phyloP scores from a whole-genome alignment of 345 rosid species.

The Anacardium occidentale region DNA sequence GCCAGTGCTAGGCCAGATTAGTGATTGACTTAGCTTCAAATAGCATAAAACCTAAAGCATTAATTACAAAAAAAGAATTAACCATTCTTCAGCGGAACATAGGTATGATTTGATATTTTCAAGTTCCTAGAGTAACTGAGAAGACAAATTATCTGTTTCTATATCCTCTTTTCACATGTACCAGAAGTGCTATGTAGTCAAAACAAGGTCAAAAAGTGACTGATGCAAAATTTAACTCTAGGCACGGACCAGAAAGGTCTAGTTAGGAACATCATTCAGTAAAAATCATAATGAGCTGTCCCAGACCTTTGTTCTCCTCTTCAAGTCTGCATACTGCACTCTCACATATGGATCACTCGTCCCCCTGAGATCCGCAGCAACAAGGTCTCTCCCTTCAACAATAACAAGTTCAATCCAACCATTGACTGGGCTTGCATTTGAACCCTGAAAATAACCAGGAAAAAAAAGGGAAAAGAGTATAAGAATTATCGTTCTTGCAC shows the following conservation, averaged over 20 bases:
- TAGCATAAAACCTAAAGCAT: no score
- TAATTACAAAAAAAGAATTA: no score
- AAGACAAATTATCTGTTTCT: not conserved
- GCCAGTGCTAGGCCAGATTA: not conserved
- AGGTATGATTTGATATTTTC: no score
- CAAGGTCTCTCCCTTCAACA: slow-evolving; percentile 80
- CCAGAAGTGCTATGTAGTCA: not conserved
- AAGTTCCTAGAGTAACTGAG: not conserved
- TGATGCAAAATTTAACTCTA: no score
- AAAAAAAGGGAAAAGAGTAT: slow-evolving; percentile 11
- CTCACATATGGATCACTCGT: slow-evolving; percentile 98
- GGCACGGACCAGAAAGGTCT: not conserved
- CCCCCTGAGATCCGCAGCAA: slow-evolving; percentile 94
- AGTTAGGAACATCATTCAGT: not conserved
- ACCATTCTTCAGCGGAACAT: no score
- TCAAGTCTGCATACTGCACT: slow-evolving; percentile 78
- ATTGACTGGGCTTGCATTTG: slow-evolving; percentile 39
- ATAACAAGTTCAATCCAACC: slow-evolving; percentile 91
- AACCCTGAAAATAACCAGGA: slow-evolving; percentile 43
- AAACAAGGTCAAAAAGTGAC: no score
- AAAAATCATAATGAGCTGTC: not conserved
- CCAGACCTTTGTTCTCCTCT: slow-evolving; percentile 81
- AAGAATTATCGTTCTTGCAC: slow-evolving; percentile 3
- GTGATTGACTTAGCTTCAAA: no score
- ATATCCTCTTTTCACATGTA: not conserved